These are phyloP conservation scores for Emmonsia crescens DNA, from an alignment of 2,329 filamentous ascomycete species.

Conservation along the genomic window DNA sequence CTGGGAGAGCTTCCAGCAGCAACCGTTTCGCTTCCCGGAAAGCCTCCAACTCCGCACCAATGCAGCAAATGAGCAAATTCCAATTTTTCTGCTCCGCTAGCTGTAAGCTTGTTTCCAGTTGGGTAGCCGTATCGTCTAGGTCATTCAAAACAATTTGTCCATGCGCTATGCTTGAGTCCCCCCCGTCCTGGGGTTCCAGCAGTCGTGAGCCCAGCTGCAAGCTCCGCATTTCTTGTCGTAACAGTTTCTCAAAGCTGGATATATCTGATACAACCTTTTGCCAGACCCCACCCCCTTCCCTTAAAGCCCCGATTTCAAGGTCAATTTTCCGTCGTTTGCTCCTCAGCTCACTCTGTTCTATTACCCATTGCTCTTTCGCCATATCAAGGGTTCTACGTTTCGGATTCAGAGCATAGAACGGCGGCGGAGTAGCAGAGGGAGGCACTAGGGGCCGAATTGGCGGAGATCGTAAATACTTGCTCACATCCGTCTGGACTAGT, in stretches of 20 bases:
- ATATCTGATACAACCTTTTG: slow-evolving; percentile 43
- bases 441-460: slow-evolving; percentile 30
- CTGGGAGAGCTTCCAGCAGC: slow-evolving; percentile 26
- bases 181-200: slow-evolving; percentile 8
- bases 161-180: slow-evolving; percentile 3
- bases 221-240: slow-evolving; percentile 34
- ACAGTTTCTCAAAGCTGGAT: slow-evolving; percentile 40
- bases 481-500: slow-evolving; percentile 45
- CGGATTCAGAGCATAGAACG: slow-evolving; percentile 43
- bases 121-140: slow-evolving; percentile 37
- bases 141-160: slow-evolving; percentile 28
- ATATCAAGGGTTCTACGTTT: slow-evolving; percentile 49
- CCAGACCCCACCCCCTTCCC: slow-evolving; percentile 50
- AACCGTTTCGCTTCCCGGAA: slow-evolving; percentile 30
- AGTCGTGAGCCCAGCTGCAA: slow-evolving; percentile 13
- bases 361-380: slow-evolving; percentile 47
- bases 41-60: slow-evolving; percentile 52
- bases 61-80: slow-evolving; percentile 51
- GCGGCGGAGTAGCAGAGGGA: slow-evolving; percentile 20
- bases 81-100: slow-evolving; percentile 45
- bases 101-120: slow-evolving; percentile 40
- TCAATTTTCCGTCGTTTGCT: slow-evolving; percentile 38
- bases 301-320: slow-evolving; percentile 45
- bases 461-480: slow-evolving; percentile 41
- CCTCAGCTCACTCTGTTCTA: slow-evolving; percentile 37